phyloP scores from a whole-genome alignment of 805 yeast species.

The Groenewaldozyma tartarivorans region DNA sequence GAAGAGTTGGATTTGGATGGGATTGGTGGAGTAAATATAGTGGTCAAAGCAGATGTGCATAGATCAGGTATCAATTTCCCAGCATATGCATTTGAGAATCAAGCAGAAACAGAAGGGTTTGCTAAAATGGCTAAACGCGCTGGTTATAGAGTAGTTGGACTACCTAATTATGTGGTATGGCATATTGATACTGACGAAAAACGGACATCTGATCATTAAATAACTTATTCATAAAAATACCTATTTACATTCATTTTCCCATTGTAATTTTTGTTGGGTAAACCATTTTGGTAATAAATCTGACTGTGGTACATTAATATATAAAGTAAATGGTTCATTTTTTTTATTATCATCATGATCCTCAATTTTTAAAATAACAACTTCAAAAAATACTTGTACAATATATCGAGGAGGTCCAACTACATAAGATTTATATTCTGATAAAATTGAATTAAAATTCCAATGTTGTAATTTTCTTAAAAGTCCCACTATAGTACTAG shows the following conservation, averaged over 20 bases:
- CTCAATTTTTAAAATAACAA: constrained; percentile 24
- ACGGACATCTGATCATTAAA: neutral
- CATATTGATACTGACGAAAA: constrained; percentile 41
- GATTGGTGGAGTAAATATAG: constrained; percentile 84
- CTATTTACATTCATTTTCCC: constrained; percentile 29
- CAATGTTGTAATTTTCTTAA: constrained; percentile 78
- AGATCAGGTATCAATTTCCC: constrained; percentile 95
- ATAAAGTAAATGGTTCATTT: neutral
- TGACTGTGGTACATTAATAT: constrained; percentile 43
- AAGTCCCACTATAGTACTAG: constrained; percentile 71
- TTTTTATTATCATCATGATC: neutral
- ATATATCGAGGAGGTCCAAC: constrained; percentile 57
- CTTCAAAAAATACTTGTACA: constrained; percentile 74
- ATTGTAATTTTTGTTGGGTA: constrained; percentile 52
- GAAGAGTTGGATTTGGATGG: constrained; percentile 79
- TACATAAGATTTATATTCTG: constrained; percentile 75
- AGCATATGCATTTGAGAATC: constrained; percentile 79
- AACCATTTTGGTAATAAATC: constrained; percentile 71
- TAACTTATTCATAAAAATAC: neutral
- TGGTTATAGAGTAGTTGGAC: constrained; percentile 79
- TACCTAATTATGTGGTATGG: constrained; percentile 87
- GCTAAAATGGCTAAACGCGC: constrained; percentile 65
- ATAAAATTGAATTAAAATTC: constrained; percentile 75
- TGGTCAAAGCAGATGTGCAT: constrained; percentile 87
- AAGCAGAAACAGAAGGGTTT: constrained; percentile 87